A percentile compares a stretch with the other conserved stretches of the same genome.
These are phyloP conservation scores for Ceratocystis cubensis DNA, from an alignment of 2,329 filamentous ascomycete genomes.

Conservation along the genomic window DNA sequence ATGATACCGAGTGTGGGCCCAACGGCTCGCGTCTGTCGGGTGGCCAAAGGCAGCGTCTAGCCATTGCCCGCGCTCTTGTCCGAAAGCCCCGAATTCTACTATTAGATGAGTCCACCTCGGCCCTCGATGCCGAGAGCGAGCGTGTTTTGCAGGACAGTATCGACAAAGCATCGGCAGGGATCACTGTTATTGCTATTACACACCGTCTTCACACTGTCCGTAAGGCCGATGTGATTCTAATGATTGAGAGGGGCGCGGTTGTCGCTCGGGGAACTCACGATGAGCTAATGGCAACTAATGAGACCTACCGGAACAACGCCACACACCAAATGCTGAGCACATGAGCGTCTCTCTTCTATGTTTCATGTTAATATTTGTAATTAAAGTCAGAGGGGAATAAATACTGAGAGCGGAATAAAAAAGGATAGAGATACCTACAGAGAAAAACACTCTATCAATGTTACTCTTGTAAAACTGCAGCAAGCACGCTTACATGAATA, in stretches of 20 bases:
- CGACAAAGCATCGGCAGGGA: constrained; percentile 41
- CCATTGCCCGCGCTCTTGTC: constrained; percentile 65
- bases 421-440: neutral
- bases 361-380: neutral
- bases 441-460: neutral
- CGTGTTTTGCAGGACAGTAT: constrained; percentile 53
- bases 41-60: constrained; percentile 65
- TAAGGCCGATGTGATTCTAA: constrained; percentile 45
- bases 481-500: neutral
- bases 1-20: constrained; percentile 55
- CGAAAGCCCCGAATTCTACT: constrained; percentile 60
- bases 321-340: constrained; percentile 37
- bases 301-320: constrained; percentile 41
- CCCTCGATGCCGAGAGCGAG: constrained; percentile 60
- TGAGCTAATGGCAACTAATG: constrained; percentile 41
- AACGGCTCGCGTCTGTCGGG: constrained; percentile 63
- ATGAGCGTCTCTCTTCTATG: constrained; percentile 6
- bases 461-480: neutral
- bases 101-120: constrained; percentile 70
- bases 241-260: constrained; percentile 41
- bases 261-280: constrained; percentile 42
- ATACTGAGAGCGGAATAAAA: neutral
- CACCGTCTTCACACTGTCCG: constrained; percentile 45
- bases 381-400: neutral
- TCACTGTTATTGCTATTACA: constrained; percentile 47